Base-by-base conservation (phyloP, 75 land plant species). In the Pinus taeda region DNA sequence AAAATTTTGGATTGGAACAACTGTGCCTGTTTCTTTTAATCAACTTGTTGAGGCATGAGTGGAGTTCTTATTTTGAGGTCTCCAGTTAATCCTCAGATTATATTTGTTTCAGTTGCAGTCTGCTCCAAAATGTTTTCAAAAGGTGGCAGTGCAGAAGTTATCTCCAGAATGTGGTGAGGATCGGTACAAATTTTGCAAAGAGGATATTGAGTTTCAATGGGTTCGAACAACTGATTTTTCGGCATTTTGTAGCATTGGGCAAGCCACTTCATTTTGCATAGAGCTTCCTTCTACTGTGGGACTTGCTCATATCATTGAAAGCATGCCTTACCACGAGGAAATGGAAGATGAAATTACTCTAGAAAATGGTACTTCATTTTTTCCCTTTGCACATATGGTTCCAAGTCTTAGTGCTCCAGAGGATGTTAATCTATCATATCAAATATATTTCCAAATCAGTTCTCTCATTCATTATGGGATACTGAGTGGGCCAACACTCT, bases 151-250 rank as follows among this genome's bases (percentile, higher is more conserved):
- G 21, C 80, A 87, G 24, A 58, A 61, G 21, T 39, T 81, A 63
- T 22, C 45, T 36, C 55, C 83, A 33, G 82, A 56, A 37, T 84
- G 77, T 60, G 59, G 24, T 26, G 30, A 59, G 33, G 84, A 83
- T 73, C 77, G 85, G 3, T 86, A 81, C 76, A 81, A 58, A 71
- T 70, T 79, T 15, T 83, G 77, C 79, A 85, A 82, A 75, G 95
- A 85, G 78, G 85, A 80, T 59, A 20, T 70, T 64, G 85, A 90
- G 42, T 75, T 76, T 71, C 57, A 76, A 12, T 95, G 98, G 98
- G 80, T 84, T 63, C 89, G 98, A 45, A 81, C 92, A 45, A 80
- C 85, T 60, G 98, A 95, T 56, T 95, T 95, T 73, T 89, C 98
- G 8, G 57, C 62, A 14, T 36, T 26, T n/a, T 80, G 77, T 53